Conservation (phyloP, 768 basidiomycete genomes). For the Leccinellum albellum region DNA sequence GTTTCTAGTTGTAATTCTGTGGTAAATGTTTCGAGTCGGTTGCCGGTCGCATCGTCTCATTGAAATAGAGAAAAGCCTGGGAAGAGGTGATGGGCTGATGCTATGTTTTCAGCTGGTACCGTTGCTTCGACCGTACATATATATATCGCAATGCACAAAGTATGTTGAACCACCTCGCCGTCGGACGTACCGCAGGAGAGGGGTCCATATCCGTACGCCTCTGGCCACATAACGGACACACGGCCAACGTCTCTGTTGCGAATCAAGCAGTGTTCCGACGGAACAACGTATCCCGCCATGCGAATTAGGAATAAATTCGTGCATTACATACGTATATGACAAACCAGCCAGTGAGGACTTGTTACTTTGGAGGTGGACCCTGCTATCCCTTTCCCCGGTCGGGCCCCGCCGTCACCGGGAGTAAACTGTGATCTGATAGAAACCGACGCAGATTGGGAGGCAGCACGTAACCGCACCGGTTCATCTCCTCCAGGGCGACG, state of each 20-base stretch:
- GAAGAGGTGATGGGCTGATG: conserved; percentile 19
- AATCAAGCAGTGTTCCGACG: not conserved
- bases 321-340: not conserved
- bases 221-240: not conserved
- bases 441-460: conserved; percentile 29
- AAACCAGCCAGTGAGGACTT: not conserved
- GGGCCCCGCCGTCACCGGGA: conserved; percentile 1
- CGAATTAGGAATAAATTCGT: not conserved
- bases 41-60: conserved; percentile 11
- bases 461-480: conserved; percentile 50
- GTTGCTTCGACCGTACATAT: conserved; percentile 28
- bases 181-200: not conserved
- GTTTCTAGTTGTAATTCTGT: conserved; percentile 5
- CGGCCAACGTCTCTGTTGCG: not conserved
- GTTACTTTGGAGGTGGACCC: not conserved
- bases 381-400: not conserved
- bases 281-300: not conserved
- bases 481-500: conserved; percentile 70
- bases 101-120: conserved; percentile 18
- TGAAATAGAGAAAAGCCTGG: conserved; percentile 12
- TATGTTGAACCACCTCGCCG: conserved; percentile 26
- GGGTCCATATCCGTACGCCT: conserved; percentile 5
- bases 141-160: conserved; percentile 29
- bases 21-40: conserved; percentile 12
- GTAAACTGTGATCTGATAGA: conserved; percentile 22